Conservation (phyloP, 352 stramenopile genomes). For the Pythium grandisporangium region DNA sequence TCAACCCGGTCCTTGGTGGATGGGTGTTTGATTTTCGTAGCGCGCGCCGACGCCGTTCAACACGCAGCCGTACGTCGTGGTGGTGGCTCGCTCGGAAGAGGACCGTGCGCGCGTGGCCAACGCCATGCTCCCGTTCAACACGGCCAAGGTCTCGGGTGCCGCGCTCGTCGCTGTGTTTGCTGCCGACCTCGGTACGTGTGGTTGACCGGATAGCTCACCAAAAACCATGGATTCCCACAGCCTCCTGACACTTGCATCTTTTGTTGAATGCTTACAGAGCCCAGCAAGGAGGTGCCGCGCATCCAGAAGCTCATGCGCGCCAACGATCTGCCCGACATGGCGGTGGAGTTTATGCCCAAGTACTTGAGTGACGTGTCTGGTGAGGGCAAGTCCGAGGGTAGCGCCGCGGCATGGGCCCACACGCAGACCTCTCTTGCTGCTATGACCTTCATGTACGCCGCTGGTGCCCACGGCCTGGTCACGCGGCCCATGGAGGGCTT, state of each 20-base stretch:
- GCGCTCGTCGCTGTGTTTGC: conserved; percentile 68
- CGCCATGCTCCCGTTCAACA: conserved; percentile 26
- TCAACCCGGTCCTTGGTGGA: no score
- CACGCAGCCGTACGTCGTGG: conserved; percentile 26
- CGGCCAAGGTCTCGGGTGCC: conserved; percentile 38
- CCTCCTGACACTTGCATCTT: no score
- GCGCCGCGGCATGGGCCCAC: conserved; percentile 17
- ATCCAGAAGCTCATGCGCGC: conserved; percentile 34
- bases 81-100: conserved; percentile 15
- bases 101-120: conserved; percentile 13
- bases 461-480: conserved; percentile 14
- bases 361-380: neutral
- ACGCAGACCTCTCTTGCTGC: conserved; percentile 19
- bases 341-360: neutral
- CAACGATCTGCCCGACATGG: neutral
- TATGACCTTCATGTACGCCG: conserved; percentile 15
- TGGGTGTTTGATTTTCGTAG: no score
- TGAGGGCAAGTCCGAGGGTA: neutral
- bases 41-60: conserved; percentile 32
- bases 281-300: conserved; percentile 43
- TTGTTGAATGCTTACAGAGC: no score
- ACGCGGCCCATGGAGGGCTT: conserved; percentile 19
- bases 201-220: no score
- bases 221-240: no score
- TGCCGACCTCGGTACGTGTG: conserved; percentile 34